Evolutionary conservation across 306 rosid species (phyloP).

Genomic region (Senna siamea): DNA sequence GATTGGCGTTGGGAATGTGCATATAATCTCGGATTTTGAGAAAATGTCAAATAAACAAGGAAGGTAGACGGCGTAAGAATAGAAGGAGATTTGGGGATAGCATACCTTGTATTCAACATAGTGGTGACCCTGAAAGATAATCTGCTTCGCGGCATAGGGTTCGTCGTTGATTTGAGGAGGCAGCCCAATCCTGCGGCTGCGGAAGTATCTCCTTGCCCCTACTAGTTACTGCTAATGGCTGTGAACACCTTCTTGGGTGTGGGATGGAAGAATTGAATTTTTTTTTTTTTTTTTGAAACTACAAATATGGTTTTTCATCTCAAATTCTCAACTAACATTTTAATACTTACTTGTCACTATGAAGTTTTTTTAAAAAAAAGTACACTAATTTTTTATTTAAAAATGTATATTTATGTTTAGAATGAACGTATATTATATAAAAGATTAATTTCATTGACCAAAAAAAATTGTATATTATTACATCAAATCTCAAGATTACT

Average conservation of each 20-base stretch:
- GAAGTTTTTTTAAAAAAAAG: too few relatives aligned
- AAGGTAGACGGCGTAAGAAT: constrained; percentile 9
- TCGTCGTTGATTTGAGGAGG: neutral
- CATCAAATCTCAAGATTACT: too few relatives aligned
- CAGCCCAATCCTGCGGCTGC: neutral
- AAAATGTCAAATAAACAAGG: constrained; percentile 14
- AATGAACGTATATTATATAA: too few relatives aligned
- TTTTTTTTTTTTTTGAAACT: too few relatives aligned
- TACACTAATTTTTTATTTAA: too few relatives aligned
- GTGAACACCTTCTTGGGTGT: neutral
- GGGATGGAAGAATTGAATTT: too few relatives aligned
- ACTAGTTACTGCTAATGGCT: too few relatives aligned
- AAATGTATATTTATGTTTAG: too few relatives aligned
- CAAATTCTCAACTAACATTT: too few relatives aligned
- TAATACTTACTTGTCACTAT: too few relatives aligned
- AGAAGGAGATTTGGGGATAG: constrained; percentile 36
- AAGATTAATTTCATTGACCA: too few relatives aligned
- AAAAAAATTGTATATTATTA: too few relatives aligned
- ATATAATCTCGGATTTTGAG: constrained; percentile 28
- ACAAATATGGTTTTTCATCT: neutral
- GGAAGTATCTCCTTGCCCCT: neutral
- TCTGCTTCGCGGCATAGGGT: neutral
- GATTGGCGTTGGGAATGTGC: constrained; percentile 29
- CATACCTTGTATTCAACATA: constrained; percentile 42
- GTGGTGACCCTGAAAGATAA: neutral